Conservation (phyloP, 805 yeast species). For the Pachysolen tannophilus region DNA sequence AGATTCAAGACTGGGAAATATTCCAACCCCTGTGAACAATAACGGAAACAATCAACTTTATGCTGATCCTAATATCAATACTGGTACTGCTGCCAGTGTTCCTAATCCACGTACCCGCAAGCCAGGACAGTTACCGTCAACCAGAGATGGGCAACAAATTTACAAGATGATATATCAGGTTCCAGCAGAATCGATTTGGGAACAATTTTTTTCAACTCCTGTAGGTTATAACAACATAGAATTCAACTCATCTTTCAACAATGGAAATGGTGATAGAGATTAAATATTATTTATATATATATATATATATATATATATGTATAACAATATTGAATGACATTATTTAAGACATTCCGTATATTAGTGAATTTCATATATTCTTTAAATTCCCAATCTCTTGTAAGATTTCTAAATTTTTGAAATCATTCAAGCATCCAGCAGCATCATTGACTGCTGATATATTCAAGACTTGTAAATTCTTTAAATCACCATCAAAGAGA, state of each 20-base stretch:
- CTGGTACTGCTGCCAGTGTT: too few relatives aligned
- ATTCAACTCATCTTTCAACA: background rate
- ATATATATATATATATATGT: too few relatives aligned
- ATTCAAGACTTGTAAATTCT: slow-evolving; percentile 1
- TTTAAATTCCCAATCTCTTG: slow-evolving; percentile 3
- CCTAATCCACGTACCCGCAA: too few relatives aligned
- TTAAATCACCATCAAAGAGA: slow-evolving; percentile 7
- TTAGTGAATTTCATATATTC: background rate
- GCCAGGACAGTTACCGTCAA: slow-evolving; percentile 7
- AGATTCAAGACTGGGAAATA: background rate
- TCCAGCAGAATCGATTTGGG: slow-evolving; percentile 64
- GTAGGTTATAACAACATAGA: background rate
- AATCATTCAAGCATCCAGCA: slow-evolving; percentile 4
- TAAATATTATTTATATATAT: too few relatives aligned
- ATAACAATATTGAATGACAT: too few relatives aligned
- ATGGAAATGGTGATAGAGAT: background rate
- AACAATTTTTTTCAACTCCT: slow-evolving; percentile 37
- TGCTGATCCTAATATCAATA: background rate
- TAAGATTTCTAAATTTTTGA: slow-evolving; percentile 2
- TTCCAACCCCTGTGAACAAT: slow-evolving; percentile 4
- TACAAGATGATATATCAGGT: slow-evolving; percentile 56
- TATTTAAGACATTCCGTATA: background rate
- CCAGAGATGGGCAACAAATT: slow-evolving; percentile 45
- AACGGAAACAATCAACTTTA: slow-evolving; percentile 3
- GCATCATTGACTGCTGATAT: too few relatives aligned